Percentiles rank a stretch among this genome's conserved stretches.
Conservation (phyloP, 2,329 filamentous ascomycete genomes). For the Paecilomyces fulvus region DNA sequence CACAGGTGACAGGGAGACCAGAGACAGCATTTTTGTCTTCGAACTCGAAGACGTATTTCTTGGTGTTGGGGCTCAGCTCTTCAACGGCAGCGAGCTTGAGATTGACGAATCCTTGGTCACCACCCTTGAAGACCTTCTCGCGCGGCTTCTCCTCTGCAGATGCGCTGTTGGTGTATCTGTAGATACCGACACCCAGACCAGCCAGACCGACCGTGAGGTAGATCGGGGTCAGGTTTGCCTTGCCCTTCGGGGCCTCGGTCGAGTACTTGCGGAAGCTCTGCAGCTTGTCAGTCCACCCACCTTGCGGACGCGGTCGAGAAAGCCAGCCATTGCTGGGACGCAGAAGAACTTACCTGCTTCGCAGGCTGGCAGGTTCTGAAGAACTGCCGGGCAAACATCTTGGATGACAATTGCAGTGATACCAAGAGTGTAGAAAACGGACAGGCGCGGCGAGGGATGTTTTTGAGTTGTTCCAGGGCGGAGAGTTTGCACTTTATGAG, state of each 20-base stretch:
- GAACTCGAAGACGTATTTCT: slow-evolving; percentile 80
- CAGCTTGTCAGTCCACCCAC: slow-evolving; percentile 1
- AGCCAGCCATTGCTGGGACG: neutral
- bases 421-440: slow-evolving; percentile 2
- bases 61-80: slow-evolving; percentile 86
- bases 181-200: slow-evolving; percentile 48
- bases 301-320: neutral
- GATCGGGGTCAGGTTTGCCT: slow-evolving; percentile 50
- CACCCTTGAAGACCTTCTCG: slow-evolving; percentile 61
- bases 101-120: slow-evolving; percentile 80
- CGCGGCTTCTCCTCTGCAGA: slow-evolving; percentile 26
- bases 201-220: slow-evolving; percentile 38
- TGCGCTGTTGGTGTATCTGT: slow-evolving; percentile 37
- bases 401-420: slow-evolving; percentile 19
- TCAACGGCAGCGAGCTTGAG: slow-evolving; percentile 73
- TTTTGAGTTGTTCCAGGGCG: slow-evolving; percentile 2
- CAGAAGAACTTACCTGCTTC: slow-evolving; percentile 47
- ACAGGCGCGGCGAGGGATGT: slow-evolving; percentile 1
- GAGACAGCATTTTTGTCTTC: slow-evolving; percentile 77
- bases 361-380: slow-evolving; percentile 58
- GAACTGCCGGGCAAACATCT: slow-evolving; percentile 60
- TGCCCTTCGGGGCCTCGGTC: slow-evolving; percentile 46
- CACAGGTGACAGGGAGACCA: slow-evolving; percentile 70
- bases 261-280: slow-evolving; percentile 67
- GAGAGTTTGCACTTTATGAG: slow-evolving; percentile 9